Percentiles rank a stretch among this genome's conserved stretches.
phyloP scores from a whole-genome alignment of 495 filamentous ascomycete genomes.

The Talaromyces trachyspermus region DNA sequence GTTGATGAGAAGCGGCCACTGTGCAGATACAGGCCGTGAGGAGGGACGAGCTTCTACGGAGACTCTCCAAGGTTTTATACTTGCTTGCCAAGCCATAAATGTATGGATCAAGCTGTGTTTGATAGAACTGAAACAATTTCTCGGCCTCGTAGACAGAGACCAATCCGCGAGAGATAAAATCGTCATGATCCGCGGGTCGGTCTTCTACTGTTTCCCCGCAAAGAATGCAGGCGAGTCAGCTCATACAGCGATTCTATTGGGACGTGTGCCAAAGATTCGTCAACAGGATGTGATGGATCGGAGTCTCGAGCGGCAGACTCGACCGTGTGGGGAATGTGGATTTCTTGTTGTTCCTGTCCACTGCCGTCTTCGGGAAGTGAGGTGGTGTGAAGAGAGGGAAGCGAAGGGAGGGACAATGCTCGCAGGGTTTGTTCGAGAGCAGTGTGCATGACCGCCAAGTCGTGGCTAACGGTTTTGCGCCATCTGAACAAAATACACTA shows the following conservation, averaged over 20 bases:
- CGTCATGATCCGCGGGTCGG: constrained; percentile 17
- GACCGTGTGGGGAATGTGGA: background rate
- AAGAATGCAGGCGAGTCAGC: constrained; percentile 15
- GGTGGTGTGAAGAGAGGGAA: constrained; percentile 11
- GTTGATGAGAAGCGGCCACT: constrained; percentile 35
- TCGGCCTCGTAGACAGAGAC: constrained; percentile 27
- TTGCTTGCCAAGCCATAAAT: constrained; percentile 34
- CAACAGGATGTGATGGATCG: constrained; percentile 13
- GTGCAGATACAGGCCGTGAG: constrained; percentile 36
- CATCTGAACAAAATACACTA: constrained; percentile 4
- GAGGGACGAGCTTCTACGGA: constrained; percentile 25
- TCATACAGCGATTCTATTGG: constrained; percentile 29
- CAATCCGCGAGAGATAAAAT: constrained; percentile 33
- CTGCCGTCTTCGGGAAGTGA: background rate
- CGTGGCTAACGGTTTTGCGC: constrained; percentile 15
- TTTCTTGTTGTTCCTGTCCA: constrained; percentile 1
- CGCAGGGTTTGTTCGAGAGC: constrained; percentile 15
- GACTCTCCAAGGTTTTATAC: constrained; percentile 21
- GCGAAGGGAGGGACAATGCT: constrained; percentile 13
- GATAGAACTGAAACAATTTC: constrained; percentile 27
- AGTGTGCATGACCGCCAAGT: constrained; percentile 16
- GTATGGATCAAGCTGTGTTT: constrained; percentile 35
- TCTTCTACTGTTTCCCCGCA: constrained; percentile 16
- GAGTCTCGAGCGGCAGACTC: constrained; percentile 18
- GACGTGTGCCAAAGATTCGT: constrained; percentile 26